Conservation (phyloP, 768 basidiomycete genomes). For the Pulveroboletus sp. region DNA sequence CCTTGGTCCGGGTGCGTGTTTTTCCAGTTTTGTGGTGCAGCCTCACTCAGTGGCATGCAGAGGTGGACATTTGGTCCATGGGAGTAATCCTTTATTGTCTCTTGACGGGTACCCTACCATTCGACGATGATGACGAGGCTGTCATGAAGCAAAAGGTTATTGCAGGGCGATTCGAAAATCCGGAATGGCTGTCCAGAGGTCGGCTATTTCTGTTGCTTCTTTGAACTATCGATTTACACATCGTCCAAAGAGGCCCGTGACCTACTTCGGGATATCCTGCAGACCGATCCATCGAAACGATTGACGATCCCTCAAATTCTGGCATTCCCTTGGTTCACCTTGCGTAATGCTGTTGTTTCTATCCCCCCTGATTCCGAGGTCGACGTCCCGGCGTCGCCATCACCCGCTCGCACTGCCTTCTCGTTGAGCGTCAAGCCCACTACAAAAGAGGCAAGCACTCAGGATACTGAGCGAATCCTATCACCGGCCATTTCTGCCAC, state of each 20-base stretch:
- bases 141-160: constrained; percentile 84
- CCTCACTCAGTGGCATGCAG: constrained; percentile 36
- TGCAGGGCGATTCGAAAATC: constrained; percentile 84
- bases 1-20: constrained; percentile 71
- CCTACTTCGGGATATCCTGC: constrained; percentile 72
- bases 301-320: constrained; percentile 82
- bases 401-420: constrained; percentile 30
- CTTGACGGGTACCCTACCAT: constrained; percentile 84
- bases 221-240: constrained; percentile 2
- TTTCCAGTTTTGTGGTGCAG: not conserved
- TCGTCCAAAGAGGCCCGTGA: constrained; percentile 69
- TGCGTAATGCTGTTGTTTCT: constrained; percentile 14
- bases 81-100: constrained; percentile 89
- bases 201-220: constrained; percentile 16
- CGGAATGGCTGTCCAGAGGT: constrained; percentile 89
- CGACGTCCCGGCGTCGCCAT: constrained; percentile 27
- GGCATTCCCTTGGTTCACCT: constrained; percentile 79
- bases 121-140: constrained; percentile 84
- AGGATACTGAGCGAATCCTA: constrained; percentile 30
- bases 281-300: constrained; percentile 71
- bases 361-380: constrained; percentile 10
- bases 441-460: constrained; percentile 6
- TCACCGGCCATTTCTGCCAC: constrained; percentile 44
- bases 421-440: constrained; percentile 22
- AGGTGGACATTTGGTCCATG: constrained; percentile 95